Evolutionary conservation across 1,139 yeast genomes (phyloP).

Genomic region (Candida buenavistaensis): DNA sequence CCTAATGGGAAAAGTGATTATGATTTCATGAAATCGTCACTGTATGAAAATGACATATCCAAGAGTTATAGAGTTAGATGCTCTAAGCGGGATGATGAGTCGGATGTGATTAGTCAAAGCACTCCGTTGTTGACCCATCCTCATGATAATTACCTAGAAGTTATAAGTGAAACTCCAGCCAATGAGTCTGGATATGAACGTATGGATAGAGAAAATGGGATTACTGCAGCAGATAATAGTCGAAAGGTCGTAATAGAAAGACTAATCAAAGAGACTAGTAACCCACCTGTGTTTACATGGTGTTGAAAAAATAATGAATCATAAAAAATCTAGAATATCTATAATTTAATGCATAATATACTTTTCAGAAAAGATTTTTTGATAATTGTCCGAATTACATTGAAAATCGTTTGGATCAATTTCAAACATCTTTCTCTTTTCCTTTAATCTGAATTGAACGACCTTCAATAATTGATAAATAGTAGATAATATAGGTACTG

Average conservation of each 20-base stretch:
- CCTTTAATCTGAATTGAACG: slow-evolving; percentile 61
- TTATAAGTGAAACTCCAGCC: slow-evolving; percentile 4
- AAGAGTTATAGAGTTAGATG: slow-evolving; percentile 15
- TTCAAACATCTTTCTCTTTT: slow-evolving; percentile 44
- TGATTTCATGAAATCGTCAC: slow-evolving; percentile 8
- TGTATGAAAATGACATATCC: slow-evolving; percentile 10
- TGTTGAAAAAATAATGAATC: slow-evolving; percentile 33
- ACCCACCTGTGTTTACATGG: slow-evolving; percentile 72
- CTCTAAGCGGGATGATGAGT: slow-evolving; percentile 6
- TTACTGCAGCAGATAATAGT: slow-evolving; percentile 19
- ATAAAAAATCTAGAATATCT: neutral
- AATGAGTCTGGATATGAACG: slow-evolving; percentile 16
- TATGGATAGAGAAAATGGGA: slow-evolving; percentile 16
- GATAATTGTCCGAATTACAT: slow-evolving; percentile 32
- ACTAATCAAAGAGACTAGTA: slow-evolving; percentile 53
- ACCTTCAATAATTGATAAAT: slow-evolving; percentile 58
- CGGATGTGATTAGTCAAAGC: slow-evolving; percentile 7
- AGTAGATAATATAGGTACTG: slow-evolving; percentile 57
- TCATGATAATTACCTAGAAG: slow-evolving; percentile 2
- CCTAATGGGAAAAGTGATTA: slow-evolving; percentile 28
- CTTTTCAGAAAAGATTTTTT: slow-evolving; percentile 22
- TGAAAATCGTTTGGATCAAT: slow-evolving; percentile 29
- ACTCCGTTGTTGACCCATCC: slow-evolving; percentile 10
- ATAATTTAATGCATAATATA: slow-evolving; percentile 7
- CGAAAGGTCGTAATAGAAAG: slow-evolving; percentile 61